phyloP scores from a whole-genome alignment of 1,284 basidiomycete species.

The Blastosporella zonata region DNA sequence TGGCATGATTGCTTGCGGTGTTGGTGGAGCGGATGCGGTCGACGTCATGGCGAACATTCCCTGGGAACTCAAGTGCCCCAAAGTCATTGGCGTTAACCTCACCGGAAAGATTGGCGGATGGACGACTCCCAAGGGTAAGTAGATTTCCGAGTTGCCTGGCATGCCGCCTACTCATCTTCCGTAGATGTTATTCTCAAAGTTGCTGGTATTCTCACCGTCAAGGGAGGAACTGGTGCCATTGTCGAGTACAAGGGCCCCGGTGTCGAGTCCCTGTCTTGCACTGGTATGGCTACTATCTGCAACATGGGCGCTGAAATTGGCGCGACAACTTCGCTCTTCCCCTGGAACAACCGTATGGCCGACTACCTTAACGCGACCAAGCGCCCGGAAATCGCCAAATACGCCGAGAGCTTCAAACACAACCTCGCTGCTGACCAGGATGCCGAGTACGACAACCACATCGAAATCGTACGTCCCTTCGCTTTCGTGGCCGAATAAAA shows the following conservation, averaged over 20 bases:
- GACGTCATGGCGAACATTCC: conserved; percentile 98
- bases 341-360: conserved; percentile 94
- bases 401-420: conserved; percentile 88
- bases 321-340: conserved; percentile 98
- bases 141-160: no score
- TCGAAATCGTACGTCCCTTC: conserved; percentile 85
- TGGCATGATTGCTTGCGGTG: conserved; percentile 98
- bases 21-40: conserved; percentile 98
- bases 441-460: conserved; percentile 92
- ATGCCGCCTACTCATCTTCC: background rate
- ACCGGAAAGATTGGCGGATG: conserved; percentile 95
- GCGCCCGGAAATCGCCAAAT: conserved; percentile 84
- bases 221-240: conserved; percentile 96
- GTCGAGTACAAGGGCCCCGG: conserved; percentile 94
- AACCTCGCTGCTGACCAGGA: conserved; percentile 89
- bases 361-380: conserved; percentile 94
- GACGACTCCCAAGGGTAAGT: conserved; percentile 95
- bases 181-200: conserved; percentile 95
- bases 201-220: conserved; percentile 95
- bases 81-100: conserved; percentile 97
- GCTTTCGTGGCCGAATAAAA: no score
- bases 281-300: conserved; percentile 99
- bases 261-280: conserved; percentile 95
- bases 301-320: conserved; percentile 99
- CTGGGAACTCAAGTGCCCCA: conserved; percentile 99